Base-by-base conservation (phyloP, 768 basidiomycete genomes). In the Lactarius psammicola region DNA sequence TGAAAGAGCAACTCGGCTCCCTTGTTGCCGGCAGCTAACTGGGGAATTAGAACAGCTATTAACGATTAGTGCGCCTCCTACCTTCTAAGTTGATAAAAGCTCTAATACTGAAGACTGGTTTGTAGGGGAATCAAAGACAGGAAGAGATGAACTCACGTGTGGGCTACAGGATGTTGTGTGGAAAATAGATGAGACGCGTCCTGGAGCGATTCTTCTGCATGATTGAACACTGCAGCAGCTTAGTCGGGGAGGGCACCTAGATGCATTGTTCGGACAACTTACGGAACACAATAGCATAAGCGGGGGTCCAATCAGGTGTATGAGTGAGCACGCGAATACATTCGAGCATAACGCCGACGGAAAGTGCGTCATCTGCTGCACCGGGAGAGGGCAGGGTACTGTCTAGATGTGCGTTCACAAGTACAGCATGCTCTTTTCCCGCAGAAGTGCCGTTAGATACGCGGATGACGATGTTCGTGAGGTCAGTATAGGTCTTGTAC, bases 1-100 rank as follows among this genome's bases (percentile, higher is more conserved):
- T 98, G 96, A 80, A 98, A 98, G 18, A 98, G 83, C 9, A 98
- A 77, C 71, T 95, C 95, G 31, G 87, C 90, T 0, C 96, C 95
- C 7, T 85, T 87, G 2, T 88, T 87, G 0, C 95, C 96, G 44
- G 93, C 94, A 68, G 92, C 95, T 89, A 59, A 46, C 20, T 8
- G 59, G 49, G 55, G 55, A 58, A 34, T 66, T 40, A 71, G 62
- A 31, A 33, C 36, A 8, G 9, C 18, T 18, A 23, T 4, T 33
- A 5, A 40, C 13, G 5, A 18, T 20, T 11, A 18, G 6, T 13
- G 13, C 5, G 23, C 10, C 40, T 59, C 59, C 49, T 65, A 89
- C 90, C 91, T 83, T 98, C 95, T 3, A 98, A 81, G 72, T 98
- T 98, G 72, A 98, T 86, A 4, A 87, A 87, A 1, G 93, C 92